phyloP scores from a whole-genome alignment of 805 yeast species.

The Candida hispaniensis region DNA sequence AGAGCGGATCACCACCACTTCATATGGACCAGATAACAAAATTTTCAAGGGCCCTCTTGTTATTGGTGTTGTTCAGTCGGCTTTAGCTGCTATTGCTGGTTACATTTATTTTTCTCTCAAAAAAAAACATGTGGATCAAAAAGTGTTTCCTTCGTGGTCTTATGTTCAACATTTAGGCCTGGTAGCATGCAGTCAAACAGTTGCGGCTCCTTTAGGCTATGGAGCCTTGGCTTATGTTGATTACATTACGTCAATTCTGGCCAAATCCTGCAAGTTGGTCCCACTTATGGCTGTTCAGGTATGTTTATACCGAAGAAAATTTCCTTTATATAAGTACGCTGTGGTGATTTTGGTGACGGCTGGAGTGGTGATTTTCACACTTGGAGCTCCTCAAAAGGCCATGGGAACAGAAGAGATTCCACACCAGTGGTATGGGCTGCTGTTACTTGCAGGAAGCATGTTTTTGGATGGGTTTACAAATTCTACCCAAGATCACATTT shows the following conservation, averaged over 20 bases:
- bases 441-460: constrained; percentile 49
- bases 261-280: constrained; percentile 85
- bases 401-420: constrained; percentile 18
- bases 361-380: constrained; percentile 76
- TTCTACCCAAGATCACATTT: constrained; percentile 82
- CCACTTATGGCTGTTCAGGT: constrained; percentile 89
- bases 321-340: constrained; percentile 63
- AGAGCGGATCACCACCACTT: constrained; percentile 70
- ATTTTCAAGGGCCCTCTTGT: constrained; percentile 67
- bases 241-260: constrained; percentile 70
- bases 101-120: constrained; percentile 38
- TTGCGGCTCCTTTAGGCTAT: constrained; percentile 77
- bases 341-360: constrained; percentile 70
- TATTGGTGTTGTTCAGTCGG: constrained; percentile 64
- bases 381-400: constrained; percentile 33
- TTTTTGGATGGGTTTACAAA: constrained; percentile 86
- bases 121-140: constrained; percentile 18
- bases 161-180: constrained; percentile 3
- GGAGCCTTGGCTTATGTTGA: constrained; percentile 73
- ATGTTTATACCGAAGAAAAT: constrained; percentile 53
- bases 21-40: constrained; percentile 48
- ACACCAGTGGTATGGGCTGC: constrained; percentile 43
- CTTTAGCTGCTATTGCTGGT: constrained; percentile 64
- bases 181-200: constrained; percentile 47
- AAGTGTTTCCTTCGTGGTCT: constrained; percentile 11